These are phyloP conservation scores for Deinandra increscens DNA, from an alignment of 129 eudicot species.

Conservation along the genomic window DNA sequence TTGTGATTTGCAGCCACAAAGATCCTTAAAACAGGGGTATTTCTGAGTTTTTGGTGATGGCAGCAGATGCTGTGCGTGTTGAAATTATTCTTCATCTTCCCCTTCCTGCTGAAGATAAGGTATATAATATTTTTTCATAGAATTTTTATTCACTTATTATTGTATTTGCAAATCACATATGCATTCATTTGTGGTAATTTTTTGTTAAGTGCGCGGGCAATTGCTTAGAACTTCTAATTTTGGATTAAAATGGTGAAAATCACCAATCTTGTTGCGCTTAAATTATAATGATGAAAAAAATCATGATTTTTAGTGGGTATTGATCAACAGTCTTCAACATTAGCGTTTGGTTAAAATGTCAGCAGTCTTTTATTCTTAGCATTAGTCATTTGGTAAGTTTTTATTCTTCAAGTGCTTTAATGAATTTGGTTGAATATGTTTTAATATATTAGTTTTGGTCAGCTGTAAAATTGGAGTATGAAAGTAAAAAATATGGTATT, in stretches of 20 bases:
- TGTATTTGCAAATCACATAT: neutral
- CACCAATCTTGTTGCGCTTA: neutral
- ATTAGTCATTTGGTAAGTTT: too few relatives aligned
- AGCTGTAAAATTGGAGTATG: too few relatives aligned
- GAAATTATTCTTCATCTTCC: slow-evolving; percentile 84
- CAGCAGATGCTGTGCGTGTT: slow-evolving; percentile 78
- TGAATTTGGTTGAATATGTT: too few relatives aligned
- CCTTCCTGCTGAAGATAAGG: slow-evolving; percentile 83
- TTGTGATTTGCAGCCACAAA: slow-evolving; percentile 53
- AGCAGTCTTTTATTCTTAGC: too few relatives aligned
- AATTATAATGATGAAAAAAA: neutral
- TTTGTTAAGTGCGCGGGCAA: neutral
- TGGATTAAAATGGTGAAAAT: neutral
- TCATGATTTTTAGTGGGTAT: neutral
- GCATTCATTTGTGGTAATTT: neutral
- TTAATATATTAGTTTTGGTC: too few relatives aligned
- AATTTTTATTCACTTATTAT: neutral
- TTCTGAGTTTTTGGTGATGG: slow-evolving; percentile 79
- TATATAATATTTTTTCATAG: slow-evolving; percentile 14
- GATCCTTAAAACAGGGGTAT: slow-evolving; percentile 79
- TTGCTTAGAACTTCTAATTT: neutral
- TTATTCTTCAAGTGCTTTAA: too few relatives aligned
- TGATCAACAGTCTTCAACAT: neutral
- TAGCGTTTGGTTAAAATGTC: neutral
- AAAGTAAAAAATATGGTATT: too few relatives aligned